Base-by-base conservation (phyloP, 108 stramenopile species). In the Nitzschia sp. region DNA sequence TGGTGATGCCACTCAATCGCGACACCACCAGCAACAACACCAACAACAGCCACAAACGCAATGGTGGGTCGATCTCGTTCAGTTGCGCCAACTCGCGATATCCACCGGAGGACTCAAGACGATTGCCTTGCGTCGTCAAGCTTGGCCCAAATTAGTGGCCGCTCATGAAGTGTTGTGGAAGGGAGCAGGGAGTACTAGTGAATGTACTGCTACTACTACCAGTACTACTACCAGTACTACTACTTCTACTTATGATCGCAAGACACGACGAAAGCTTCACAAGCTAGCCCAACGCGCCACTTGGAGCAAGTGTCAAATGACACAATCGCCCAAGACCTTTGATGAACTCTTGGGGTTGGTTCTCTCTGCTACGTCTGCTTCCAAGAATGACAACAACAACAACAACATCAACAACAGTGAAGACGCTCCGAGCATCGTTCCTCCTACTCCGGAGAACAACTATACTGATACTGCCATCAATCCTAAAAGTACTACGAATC, bases 121-220 rank as follows among this genome's bases (percentile, higher is more conserved):
- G 9, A 34, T 25, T 9, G 33, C 32, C n/a, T 38, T 30, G 33
- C 29, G 59, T 38, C 35, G 33, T 4, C 34, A 15, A 21, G 59
- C 34, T 6, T 60, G 59, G 59, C 59, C 59, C 35, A 60, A 60
- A 22, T 21, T 60, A 17, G 59, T 60, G 35, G 59, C 34, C 5
- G 59, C 59, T 2, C 59, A 60, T 22, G 15, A 34, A 23, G 36
- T 23, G 2, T n/a, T 60, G 4, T 60, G 59, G 59, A 23, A 60
- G 33, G 48, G 48, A 11, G 48, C 19, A 8, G 19, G 19, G 16
- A 50, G 19, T 21, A 41, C 6, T 13, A 41, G 13, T 13, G 13
- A 41, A 41, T n/a, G n/a, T n/a, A n/a, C n/a, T n/a, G n/a, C n/a
- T n/a, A n/a, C n/a, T n/a, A n/a, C n/a, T n/a, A n/a, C n/a, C n/a